Base-by-base conservation (phyloP, 2,329 filamentous ascomycete genomes). In the Tympanopsis confertula region DNA sequence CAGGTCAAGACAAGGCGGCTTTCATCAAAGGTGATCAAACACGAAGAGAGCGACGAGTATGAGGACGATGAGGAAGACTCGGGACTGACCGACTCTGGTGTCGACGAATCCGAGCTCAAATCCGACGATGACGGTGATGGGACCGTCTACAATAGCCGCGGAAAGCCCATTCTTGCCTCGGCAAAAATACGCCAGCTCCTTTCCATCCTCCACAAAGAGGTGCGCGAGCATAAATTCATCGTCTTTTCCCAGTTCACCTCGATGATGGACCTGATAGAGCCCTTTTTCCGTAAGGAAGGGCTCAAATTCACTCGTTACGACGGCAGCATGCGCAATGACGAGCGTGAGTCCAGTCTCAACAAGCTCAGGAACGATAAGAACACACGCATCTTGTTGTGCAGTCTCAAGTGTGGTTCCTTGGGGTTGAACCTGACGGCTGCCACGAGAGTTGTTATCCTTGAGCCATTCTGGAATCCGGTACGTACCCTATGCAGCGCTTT, bases 191-290 rank as follows among this genome's bases (percentile, higher is more conserved):
- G 82, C 33, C 79, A 91, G 48, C 71, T 96, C 17, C 73, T 94
- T 51, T 69, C 76, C 42, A 84, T 98, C 37, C 73, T 98, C 5
- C 73, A 78, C 45, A 75, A 75, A 33, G 91, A 98, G 58, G 78
- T 79, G 0, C 65, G 70, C 2, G 69, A 86, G 42, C 86, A 94
- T 69, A 98, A 98, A 55, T 94, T 94, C 54, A 98, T 98, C 50
- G 87, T 98, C 45, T 98, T 98, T 61, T 94, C 87, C 1, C 87
- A 96, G 51, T 98, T 98, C 61, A 98, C 91, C 1, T 91, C 86
- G 1, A 98, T 98, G 91, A 77, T 98, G 35, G 85, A 96, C 62
- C 78, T 96, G 19, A 78, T 96, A 44, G 87, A 96, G 55, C 91
- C 91, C 2, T 95, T 96, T 59, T 69, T 98, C 42, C 69, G 71